Conservation (phyloP, 768 basidiomycete genomes). For the Gyrodon lividus region DNA sequence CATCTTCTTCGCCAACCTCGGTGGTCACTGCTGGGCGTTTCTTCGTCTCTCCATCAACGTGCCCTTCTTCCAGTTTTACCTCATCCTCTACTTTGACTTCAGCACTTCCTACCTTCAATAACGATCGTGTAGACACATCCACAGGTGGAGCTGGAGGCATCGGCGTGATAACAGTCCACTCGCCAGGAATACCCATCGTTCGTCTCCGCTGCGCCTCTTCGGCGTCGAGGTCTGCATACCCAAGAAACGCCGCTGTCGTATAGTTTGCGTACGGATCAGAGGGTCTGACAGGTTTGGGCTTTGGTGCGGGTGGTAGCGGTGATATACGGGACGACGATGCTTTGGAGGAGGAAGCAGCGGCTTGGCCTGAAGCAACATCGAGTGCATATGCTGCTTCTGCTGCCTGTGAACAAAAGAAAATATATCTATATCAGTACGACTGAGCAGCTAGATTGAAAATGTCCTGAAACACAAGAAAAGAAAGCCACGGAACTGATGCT, state of each 20-base stretch:
- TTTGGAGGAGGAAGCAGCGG: constrained; percentile 30
- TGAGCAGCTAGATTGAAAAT: neutral
- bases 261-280: constrained; percentile 80
- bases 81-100: neutral
- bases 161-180: constrained; percentile 69
- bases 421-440: neutral
- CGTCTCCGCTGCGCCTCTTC: constrained; percentile 63
- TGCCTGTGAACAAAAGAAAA: constrained; percentile 44
- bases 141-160: constrained; percentile 23
- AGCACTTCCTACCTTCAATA: neutral
- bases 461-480: neutral
- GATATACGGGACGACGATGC: constrained; percentile 19
- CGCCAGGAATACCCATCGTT: constrained; percentile 69
- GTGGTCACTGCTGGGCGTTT: constrained; percentile 33
- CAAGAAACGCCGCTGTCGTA: constrained; percentile 82
- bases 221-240: constrained; percentile 74
- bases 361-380: constrained; percentile 71
- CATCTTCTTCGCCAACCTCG: constrained; percentile 52
- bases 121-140: constrained; percentile 3
- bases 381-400: constrained; percentile 78
- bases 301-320: constrained; percentile 31
- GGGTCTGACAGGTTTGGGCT: constrained; percentile 48
- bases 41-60: constrained; percentile 36
- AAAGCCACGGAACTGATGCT: neutral
- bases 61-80: constrained; percentile 6